Conservation (phyloP, 73 alveolate genomes). For the Paramecium octaurelia region DNA sequence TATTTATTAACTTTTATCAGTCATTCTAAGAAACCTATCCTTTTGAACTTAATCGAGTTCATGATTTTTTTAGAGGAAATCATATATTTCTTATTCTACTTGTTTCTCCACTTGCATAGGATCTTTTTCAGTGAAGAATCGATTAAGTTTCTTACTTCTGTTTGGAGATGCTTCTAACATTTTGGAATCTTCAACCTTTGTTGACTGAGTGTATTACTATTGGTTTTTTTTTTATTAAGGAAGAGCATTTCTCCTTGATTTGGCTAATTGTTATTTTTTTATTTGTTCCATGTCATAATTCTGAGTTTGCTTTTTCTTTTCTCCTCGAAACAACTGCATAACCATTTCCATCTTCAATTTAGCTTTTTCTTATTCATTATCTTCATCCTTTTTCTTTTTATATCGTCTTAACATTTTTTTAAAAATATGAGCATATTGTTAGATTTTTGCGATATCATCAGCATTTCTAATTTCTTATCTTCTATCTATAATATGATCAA, state of each 20-base stretch:
- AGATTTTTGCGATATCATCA: slow-evolving; percentile 7
- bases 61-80: not conserved
- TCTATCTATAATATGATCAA: slow-evolving; percentile 5
- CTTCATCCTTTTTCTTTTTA: slow-evolving; percentile 11
- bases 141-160: not conserved
- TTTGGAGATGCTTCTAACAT: not conserved
- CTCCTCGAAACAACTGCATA: slow-evolving; percentile 6
- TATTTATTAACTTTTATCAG: not conserved
- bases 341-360: slow-evolving; percentile 42
- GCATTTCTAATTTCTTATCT: slow-evolving; percentile 25
- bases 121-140: slow-evolving; percentile 37
- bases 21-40: not conserved
- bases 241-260: not conserved
- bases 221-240: not conserved
- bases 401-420: not conserved
- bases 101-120: not conserved
- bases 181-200: not conserved
- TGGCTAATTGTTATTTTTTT: not conserved
- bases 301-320: not conserved
- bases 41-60: not conserved
- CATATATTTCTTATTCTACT: slow-evolving; percentile 25
- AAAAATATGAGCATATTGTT: slow-evolving; percentile 33
- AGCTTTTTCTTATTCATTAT: not conserved
- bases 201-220: not conserved
- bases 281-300: not conserved